Conservation (phyloP, 2,329 filamentous ascomycete species). For the Endocalyx cinctus region DNA sequence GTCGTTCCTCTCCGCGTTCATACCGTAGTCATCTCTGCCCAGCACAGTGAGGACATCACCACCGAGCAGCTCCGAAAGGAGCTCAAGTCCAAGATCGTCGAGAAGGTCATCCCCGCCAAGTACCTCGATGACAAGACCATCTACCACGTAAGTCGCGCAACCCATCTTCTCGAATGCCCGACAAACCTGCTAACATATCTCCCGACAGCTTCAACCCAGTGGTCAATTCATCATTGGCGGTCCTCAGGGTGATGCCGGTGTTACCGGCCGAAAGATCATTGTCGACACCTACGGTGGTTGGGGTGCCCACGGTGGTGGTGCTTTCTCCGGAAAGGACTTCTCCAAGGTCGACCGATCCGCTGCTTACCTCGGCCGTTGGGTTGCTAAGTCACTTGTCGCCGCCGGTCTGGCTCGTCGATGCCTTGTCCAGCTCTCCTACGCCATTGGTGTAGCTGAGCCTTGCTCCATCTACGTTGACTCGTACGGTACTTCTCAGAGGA, state of each 20-base stretch:
- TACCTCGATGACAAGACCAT: conserved; percentile 90
- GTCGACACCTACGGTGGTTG: conserved; percentile 99
- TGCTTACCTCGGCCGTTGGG: conserved; percentile 96
- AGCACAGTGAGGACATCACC: conserved; percentile 83
- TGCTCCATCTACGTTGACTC: conserved; percentile 97
- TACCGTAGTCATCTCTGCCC: conserved; percentile 94
- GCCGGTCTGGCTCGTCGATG: conserved; percentile 86
- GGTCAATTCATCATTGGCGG: conserved; percentile 99
- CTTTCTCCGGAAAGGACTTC: conserved; percentile 99
- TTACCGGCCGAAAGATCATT: conserved; percentile 98
- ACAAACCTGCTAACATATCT: no score
- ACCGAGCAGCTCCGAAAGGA: conserved; percentile 91
- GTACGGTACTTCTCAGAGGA: conserved; percentile 89
- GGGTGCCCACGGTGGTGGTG: conserved; percentile 99
- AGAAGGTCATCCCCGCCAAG: conserved; percentile 86
- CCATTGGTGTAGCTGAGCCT: conserved; percentile 97
- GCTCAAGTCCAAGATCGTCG: conserved; percentile 96
- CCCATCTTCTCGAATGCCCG: no score
- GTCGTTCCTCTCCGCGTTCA: conserved; percentile 90
- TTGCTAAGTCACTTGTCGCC: conserved; percentile 94
- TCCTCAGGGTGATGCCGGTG: conserved; percentile 96
- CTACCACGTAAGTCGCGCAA: conserved; percentile 70
- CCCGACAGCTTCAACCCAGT: conserved; percentile 80
- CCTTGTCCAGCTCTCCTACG: conserved; percentile 97
- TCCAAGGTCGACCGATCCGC: conserved; percentile 99